These are phyloP conservation scores for Agroathelia rolfsii DNA, from an alignment of 1,284 basidiomycete genomes.

Conservation along the genomic window DNA sequence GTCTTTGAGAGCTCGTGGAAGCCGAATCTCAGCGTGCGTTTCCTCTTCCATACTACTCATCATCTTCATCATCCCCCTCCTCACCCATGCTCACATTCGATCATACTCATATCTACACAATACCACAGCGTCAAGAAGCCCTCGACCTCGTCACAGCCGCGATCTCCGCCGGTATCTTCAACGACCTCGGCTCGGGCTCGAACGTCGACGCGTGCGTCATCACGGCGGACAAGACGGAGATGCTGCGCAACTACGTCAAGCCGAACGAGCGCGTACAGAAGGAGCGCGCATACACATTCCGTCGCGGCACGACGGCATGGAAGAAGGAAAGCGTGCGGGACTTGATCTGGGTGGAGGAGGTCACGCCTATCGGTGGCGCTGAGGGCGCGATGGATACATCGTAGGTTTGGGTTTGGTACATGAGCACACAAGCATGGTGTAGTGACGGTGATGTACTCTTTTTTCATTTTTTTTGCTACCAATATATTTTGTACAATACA, in stretches of 20 bases:
- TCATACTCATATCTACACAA: slow-evolving; percentile 22
- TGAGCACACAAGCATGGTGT: no score
- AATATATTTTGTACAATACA: no score
- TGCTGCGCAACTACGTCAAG: slow-evolving; percentile 84
- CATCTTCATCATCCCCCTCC: slow-evolving; percentile 2
- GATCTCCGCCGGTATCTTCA: slow-evolving; percentile 95
- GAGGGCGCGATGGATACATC: slow-evolving; percentile 72
- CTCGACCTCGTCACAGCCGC: slow-evolving; percentile 80
- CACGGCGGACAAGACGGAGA: slow-evolving; percentile 74
- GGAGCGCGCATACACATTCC: slow-evolving; percentile 68
- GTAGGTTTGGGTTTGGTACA: no score
- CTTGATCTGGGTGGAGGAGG: slow-evolving; percentile 64
- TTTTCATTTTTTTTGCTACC: no score
- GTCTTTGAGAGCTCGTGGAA: slow-evolving; percentile 90
- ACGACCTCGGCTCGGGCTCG: slow-evolving; percentile 95
- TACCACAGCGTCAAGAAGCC: slow-evolving; percentile 66
- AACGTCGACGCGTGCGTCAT: slow-evolving; percentile 98
- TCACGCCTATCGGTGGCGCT: slow-evolving; percentile 33
- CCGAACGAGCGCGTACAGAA: slow-evolving; percentile 86
- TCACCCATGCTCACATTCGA: slow-evolving; percentile 4
- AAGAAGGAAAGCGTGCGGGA: slow-evolving; percentile 70
- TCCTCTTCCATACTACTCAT: background rate
- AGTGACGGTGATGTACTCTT: no score
- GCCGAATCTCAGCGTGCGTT: slow-evolving; percentile 68
- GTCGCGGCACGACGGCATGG: slow-evolving; percentile 81